Evolutionary conservation across 2,329 filamentous ascomycete genomes (phyloP).

Genomic region (Xenoacremonium recifei): DNA sequence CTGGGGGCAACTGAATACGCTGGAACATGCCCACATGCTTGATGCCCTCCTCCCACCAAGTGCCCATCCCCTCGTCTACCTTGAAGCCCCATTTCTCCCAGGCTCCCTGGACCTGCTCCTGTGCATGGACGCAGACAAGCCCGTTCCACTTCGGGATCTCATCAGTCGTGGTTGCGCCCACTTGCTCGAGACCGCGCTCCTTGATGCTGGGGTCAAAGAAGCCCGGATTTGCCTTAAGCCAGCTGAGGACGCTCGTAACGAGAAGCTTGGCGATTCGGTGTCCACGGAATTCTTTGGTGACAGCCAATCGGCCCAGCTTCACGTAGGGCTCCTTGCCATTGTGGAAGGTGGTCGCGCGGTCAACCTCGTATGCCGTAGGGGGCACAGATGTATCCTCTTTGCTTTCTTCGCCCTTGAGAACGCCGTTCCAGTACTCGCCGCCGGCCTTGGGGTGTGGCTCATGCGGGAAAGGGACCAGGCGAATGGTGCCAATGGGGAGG

Average conservation of each 20-base stretch:
- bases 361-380: conserved; percentile 25
- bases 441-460: conserved; percentile 57
- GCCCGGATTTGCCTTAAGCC: conserved; percentile 60
- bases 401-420: conserved; percentile 29
- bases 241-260: conserved; percentile 66
- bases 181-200: conserved; percentile 42
- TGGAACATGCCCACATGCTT: conserved; percentile 81
- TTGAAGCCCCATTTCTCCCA: conserved; percentile 75
- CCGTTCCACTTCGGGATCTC: conserved; percentile 67
- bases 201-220: conserved; percentile 51
- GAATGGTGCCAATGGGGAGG: conserved; percentile 68
- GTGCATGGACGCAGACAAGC: conserved; percentile 76
- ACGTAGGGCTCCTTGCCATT: conserved; percentile 72
- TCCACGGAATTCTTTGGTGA: conserved; percentile 64
- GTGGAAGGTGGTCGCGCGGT: conserved; percentile 51
- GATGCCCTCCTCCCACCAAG: conserved; percentile 83
- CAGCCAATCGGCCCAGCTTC: conserved; percentile 77
- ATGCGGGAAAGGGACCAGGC: conserved; percentile 81
- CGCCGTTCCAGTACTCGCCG: conserved; percentile 46
- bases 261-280: conserved; percentile 64
- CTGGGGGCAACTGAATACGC: conserved; percentile 38
- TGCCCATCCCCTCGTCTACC: conserved; percentile 69
- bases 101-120: conserved; percentile 60
- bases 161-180: conserved; percentile 36
- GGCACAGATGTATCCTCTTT: background rate